Conservation (phyloP, 108 stramenopile species). For the Nitzschia sp. region DNA sequence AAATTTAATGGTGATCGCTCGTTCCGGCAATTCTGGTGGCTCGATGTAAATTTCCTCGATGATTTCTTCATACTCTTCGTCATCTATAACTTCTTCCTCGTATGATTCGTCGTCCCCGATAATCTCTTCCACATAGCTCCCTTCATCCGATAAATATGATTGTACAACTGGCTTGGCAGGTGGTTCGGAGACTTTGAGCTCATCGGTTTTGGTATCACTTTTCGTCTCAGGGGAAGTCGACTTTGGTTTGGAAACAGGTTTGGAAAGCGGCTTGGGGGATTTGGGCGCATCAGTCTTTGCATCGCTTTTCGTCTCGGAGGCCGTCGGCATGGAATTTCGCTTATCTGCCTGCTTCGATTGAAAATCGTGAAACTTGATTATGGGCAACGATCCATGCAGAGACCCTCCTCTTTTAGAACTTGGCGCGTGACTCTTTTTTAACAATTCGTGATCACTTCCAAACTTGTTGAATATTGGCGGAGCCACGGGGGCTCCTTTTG, state of each 20-base stretch:
- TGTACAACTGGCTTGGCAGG: no score
- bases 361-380: no score
- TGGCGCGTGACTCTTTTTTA: no score
- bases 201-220: background rate
- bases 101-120: slow-evolving; percentile 3
- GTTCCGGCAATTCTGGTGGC: slow-evolving; percentile 2
- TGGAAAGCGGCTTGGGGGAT: no score
- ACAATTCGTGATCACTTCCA: no score
- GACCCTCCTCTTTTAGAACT: no score
- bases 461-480: background rate
- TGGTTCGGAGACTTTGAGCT: no score
- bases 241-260: background rate
- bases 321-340: background rate
- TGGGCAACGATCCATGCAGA: no score
- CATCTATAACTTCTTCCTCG: slow-evolving; percentile 1
- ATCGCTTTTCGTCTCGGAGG: background rate
- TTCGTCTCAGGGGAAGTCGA: background rate
- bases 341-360: no score
- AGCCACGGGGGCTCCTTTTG: background rate
- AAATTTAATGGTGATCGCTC: slow-evolving; percentile 27
- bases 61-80: slow-evolving; percentile 17
- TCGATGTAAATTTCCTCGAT: background rate
- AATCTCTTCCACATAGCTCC: slow-evolving; percentile 15
- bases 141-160: background rate
- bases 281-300: no score